Conservation (phyloP, 73 alveolate genomes). For the Tetrahymena elliotti region DNA sequence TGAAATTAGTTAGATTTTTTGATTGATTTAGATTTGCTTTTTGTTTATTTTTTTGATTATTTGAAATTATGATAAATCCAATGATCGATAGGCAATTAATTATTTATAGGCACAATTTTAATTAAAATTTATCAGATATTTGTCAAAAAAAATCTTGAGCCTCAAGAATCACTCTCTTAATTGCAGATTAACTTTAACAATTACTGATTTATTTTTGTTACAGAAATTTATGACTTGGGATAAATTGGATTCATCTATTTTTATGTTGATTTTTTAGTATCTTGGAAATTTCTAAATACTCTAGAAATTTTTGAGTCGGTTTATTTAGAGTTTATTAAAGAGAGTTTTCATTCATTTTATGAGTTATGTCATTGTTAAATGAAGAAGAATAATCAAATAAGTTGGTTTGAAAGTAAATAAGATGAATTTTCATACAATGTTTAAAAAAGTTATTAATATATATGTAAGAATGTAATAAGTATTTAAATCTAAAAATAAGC, state of each 20-base stretch:
- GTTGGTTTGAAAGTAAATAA: too few relatives aligned
- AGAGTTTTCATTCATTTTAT: neutral
- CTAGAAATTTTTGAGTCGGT: too few relatives aligned
- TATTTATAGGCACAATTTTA: neutral
- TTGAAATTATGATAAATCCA: neutral
- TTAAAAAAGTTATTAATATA: too few relatives aligned
- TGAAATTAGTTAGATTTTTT: neutral
- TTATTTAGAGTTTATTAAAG: too few relatives aligned
- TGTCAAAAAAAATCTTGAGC: neutral
- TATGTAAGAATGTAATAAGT: too few relatives aligned
- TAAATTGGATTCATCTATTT: too few relatives aligned
- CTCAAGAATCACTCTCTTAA: neutral
- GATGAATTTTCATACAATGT: too few relatives aligned
- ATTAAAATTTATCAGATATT: neutral
- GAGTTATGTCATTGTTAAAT: too few relatives aligned
- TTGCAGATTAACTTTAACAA: neutral
- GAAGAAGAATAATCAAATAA: too few relatives aligned
- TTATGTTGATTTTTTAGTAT: too few relatives aligned
- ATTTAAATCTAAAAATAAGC: too few relatives aligned
- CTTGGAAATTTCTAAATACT: too few relatives aligned
- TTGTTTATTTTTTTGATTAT: neutral
- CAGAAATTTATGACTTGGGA: neutral
- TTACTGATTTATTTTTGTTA: neutral
- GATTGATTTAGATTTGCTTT: neutral
- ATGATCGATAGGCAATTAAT: neutral